A percentile compares a stretch with the other conserved stretches of the same genome.
These are phyloP conservation scores for Podosphaera fusca DNA, from an alignment of 2,329 filamentous ascomycete species.

Conservation along the genomic window DNA sequence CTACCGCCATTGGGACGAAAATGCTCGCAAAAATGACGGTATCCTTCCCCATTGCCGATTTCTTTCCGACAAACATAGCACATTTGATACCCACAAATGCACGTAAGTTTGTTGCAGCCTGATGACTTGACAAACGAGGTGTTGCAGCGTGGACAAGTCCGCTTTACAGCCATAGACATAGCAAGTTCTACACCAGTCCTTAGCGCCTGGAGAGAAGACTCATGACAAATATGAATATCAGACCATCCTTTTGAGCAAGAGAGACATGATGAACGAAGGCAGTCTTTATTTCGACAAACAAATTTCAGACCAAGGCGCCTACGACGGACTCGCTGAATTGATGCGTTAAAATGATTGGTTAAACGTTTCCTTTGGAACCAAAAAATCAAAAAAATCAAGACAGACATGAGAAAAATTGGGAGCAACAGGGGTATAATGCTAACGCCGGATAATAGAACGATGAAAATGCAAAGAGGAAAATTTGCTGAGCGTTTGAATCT, in stretches of 20 bases:
- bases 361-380: slow-evolving; percentile 21
- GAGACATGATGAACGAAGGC: slow-evolving; percentile 52
- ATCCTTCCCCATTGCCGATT: slow-evolving; percentile 46
- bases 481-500: slow-evolving; percentile 29
- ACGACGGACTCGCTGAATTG: slow-evolving; percentile 44
- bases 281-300: slow-evolving; percentile 46
- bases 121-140: slow-evolving; percentile 80
- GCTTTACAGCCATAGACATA: slow-evolving; percentile 82
- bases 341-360: slow-evolving; percentile 26
- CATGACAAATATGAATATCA: slow-evolving; percentile 78
- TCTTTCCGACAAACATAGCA: slow-evolving; percentile 86
- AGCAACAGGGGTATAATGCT: slow-evolving; percentile 32
- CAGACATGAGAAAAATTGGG: slow-evolving; percentile 24
- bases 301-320: slow-evolving; percentile 56
- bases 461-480: slow-evolving; percentile 14
- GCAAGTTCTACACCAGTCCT: slow-evolving; percentile 80
- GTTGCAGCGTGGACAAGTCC: slow-evolving; percentile 78
- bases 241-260: slow-evolving; percentile 63
- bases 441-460: slow-evolving; percentile 27
- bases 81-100: slow-evolving; percentile 91
- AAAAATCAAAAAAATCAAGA: slow-evolving; percentile 23
- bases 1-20: slow-evolving; percentile 62
- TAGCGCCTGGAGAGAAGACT: slow-evolving; percentile 57
- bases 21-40: slow-evolving; percentile 88
- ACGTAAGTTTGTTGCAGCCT: slow-evolving; percentile 93